These are phyloP conservation scores for Carallia brachiata DNA, from an alignment of 345 rosid species.

Conservation along the genomic window DNA sequence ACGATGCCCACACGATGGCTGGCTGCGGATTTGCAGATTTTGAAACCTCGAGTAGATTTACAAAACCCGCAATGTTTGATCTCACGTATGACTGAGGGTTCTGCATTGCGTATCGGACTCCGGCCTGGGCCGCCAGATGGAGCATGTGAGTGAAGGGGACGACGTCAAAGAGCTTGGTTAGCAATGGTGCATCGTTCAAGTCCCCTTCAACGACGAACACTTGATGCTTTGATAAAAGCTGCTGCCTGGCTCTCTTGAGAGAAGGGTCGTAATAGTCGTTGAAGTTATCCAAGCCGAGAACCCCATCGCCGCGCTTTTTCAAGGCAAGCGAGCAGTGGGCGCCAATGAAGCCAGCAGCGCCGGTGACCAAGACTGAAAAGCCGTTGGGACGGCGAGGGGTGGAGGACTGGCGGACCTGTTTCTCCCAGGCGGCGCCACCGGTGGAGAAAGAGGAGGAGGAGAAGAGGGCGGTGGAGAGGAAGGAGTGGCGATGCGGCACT, in stretches of 20 bases:
- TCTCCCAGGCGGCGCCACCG: constrained; percentile 27
- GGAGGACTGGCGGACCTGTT: constrained; percentile 26
- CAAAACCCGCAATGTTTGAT: constrained; percentile 23
- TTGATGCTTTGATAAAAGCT: constrained; percentile 14
- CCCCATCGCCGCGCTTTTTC: constrained; percentile 29
- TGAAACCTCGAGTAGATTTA: constrained; percentile 22
- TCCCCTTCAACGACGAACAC: constrained; percentile 26
- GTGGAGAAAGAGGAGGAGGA: constrained; percentile 4
- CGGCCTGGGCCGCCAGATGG: constrained; percentile 28
- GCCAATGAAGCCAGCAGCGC: constrained; percentile 27
- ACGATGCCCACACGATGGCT: constrained; percentile 25
- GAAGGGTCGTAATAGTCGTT: constrained; percentile 25
- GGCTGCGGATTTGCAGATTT: constrained; percentile 26
- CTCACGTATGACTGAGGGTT: constrained; percentile 27
- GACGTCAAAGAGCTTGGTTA: constrained; percentile 20
- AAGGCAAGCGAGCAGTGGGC: constrained; percentile 26
- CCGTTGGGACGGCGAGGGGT: constrained; percentile 21
- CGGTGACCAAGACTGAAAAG: constrained; percentile 19
- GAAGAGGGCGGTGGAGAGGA: constrained; percentile 21
- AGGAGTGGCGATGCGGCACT: constrained; percentile 22
- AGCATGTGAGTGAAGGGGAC: constrained; percentile 28
- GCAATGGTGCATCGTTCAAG: constrained; percentile 18
- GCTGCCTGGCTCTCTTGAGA: constrained; percentile 16
- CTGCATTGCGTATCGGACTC: constrained; percentile 29
- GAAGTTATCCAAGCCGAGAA: constrained; percentile 27